Percentiles rank a stretch among this genome's conserved stretches.
phyloP scores from a whole-genome alignment of 2,329 filamentous ascomycete genomes.

The Ophiostoma triangulosporum region DNA sequence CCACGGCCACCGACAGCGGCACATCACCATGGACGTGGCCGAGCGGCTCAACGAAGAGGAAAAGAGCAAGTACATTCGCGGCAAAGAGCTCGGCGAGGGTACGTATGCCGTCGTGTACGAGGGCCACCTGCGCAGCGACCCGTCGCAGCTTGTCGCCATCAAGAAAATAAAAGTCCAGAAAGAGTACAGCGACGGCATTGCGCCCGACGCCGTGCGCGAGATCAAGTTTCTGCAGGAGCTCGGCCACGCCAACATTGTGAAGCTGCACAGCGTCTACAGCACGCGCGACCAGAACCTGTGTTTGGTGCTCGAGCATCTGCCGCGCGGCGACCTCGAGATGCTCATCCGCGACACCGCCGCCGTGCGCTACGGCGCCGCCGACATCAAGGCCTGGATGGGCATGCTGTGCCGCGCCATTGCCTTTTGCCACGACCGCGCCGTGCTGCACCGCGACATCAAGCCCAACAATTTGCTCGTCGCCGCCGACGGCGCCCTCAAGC shows the following conservation, averaged over 20 bases:
- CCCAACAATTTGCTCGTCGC: constrained; percentile 95
- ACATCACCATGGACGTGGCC: constrained; percentile 44
- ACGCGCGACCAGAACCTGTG: constrained; percentile 95
- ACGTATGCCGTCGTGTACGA: constrained; percentile 95
- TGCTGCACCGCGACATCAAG: constrained; percentile 96
- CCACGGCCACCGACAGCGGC: constrained; percentile 3
- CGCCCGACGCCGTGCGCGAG: constrained; percentile 89
- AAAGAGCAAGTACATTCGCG: constrained; percentile 72
- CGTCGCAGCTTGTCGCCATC: constrained; percentile 68
- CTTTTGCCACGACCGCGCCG: constrained; percentile 92
- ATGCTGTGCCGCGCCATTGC: constrained; percentile 89
- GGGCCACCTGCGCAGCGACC: constrained; percentile 63
- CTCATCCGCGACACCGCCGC: constrained; percentile 72
- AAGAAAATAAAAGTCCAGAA: constrained; percentile 85
- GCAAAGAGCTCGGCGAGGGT: constrained; percentile 85
- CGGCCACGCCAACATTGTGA: constrained; percentile 89
- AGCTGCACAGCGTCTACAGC: constrained; percentile 81
- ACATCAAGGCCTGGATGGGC: constrained; percentile 97
- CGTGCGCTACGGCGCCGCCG: constrained; percentile 71
- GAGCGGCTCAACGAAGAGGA: constrained; percentile 72
- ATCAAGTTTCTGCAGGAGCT: constrained; percentile 92
- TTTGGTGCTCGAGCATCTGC: constrained; percentile 85
- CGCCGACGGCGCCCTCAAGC: constrained; percentile 81
- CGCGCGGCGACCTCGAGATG: constrained; percentile 88
- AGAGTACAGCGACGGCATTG: constrained; percentile 80